Evolutionary conservation across 305 asterid genomes (phyloP), one percentile per base, ranked within the genome.

Genomic region (Stenogyne calaminthoides): DNA sequence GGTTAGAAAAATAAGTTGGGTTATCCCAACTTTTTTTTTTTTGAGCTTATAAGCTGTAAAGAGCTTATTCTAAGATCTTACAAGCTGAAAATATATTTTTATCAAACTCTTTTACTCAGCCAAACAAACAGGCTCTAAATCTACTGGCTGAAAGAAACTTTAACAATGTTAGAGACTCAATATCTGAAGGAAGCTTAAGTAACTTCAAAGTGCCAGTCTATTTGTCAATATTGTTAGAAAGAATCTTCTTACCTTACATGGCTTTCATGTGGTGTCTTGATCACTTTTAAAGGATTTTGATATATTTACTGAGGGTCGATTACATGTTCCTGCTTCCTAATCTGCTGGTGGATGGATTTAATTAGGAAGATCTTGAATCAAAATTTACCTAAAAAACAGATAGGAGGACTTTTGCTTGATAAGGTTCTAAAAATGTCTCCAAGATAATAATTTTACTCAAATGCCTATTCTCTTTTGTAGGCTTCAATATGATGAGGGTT

Each of bases 341-440:
- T 67, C 56, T 52, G 36, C 71, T 42, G 64, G 69, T 70, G 72
- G 59, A 57, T 71, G 7, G 59, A 57, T 71, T 7, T 67, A 19
- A 57, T 11, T 39, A n/a, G 58, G 62, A 40, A 67, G 34, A 60
- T 71, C 46, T 64, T 37, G 55, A 44, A 78, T 61, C 67, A 46
- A 16, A 51, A 60, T 76, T 34, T 25, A 66, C 29, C 9, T 22
- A 14, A 37, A 46, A 64, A 29, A 40, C 25, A 22, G 46, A 57
- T 7, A 5, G 9, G 37, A 25, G 42, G 57, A 49, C 54, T n/a
- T 14, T 46, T 70, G 67, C 59, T 67, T 49, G 29, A 7, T 34
- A 36, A 55, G 55, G 63, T 76, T 37, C 32, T 72, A 77, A 61
- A 29, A 47, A 12, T 32, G 46, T 29, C 37, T 20, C 20, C 3